These are phyloP conservation scores for Talaromyces ruber DNA, from an alignment of 495 filamentous ascomycete genomes.

Conservation along the genomic window DNA sequence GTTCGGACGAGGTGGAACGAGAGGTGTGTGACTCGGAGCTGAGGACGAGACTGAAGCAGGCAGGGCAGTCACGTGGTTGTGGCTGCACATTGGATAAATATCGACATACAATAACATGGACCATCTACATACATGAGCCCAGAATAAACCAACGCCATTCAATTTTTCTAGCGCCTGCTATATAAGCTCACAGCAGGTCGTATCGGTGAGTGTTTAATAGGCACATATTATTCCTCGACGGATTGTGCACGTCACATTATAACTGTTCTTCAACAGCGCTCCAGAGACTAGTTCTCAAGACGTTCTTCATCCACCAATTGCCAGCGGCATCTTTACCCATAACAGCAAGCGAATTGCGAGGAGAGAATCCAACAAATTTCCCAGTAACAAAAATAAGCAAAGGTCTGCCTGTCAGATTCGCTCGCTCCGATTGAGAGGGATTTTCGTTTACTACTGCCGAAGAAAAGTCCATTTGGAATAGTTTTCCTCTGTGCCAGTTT, in stretches of 20 bases:
- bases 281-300: conserved; percentile 17
- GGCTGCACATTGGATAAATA: too few species aligned
- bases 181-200: too few species aligned
- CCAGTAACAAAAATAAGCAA: conserved; percentile 16
- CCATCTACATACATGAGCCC: too few species aligned
- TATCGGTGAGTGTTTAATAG: too few species aligned
- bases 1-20: neutral
- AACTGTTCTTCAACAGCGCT: conserved; percentile 14
- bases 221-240: too few species aligned
- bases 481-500: conserved; percentile 37
- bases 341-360: conserved; percentile 16
- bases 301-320: conserved; percentile 36
- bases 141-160: too few species aligned
- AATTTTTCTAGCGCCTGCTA: too few species aligned
- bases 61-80: neutral
- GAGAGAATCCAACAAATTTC: conserved; percentile 17
- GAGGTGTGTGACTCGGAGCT: neutral
- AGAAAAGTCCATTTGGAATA: conserved; percentile 39
- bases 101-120: too few species aligned
- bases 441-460: conserved; percentile 24
- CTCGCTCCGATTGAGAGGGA: conserved; percentile 3
- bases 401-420: conserved; percentile 11
- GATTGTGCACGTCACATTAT: neutral
- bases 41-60: neutral
- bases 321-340: conserved; percentile 40